Evolutionary conservation across 2,329 filamentous ascomycete species (phyloP).

Genomic region (Balansia obtecta): DNA sequence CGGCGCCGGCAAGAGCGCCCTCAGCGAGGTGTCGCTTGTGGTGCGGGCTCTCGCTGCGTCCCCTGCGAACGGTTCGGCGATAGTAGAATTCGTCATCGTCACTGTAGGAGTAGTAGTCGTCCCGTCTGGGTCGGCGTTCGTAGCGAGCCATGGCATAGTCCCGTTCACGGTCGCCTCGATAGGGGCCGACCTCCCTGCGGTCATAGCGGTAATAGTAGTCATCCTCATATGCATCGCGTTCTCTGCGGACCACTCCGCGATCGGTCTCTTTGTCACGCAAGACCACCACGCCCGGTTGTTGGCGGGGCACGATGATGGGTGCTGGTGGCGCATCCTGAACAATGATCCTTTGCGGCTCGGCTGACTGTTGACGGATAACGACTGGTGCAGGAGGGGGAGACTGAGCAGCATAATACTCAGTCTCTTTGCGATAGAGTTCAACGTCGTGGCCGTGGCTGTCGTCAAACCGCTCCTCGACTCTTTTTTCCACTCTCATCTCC

Average conservation of each 20-base stretch:
- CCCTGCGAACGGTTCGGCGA: slow-evolving; percentile 33
- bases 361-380: slow-evolving; percentile 42
- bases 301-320: slow-evolving; percentile 36
- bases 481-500: slow-evolving; percentile 43
- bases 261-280: slow-evolving; percentile 29
- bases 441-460: slow-evolving; percentile 35
- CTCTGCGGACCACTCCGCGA: slow-evolving; percentile 18
- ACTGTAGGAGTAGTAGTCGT: slow-evolving; percentile 30
- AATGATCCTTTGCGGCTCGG: slow-evolving; percentile 47
- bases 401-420: slow-evolving; percentile 46
- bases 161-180: slow-evolving; percentile 17
- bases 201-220: slow-evolving; percentile 41
- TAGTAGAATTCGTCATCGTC: slow-evolving; percentile 37
- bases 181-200: slow-evolving; percentile 28
- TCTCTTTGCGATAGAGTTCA: slow-evolving; percentile 49
- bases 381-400: slow-evolving; percentile 38
- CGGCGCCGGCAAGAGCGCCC: slow-evolving; percentile 52
- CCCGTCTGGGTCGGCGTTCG: slow-evolving; percentile 28
- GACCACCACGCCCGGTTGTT: slow-evolving; percentile 33
- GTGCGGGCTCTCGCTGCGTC: slow-evolving; percentile 38
- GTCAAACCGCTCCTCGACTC: slow-evolving; percentile 36
- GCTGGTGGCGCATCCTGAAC: slow-evolving; percentile 45
- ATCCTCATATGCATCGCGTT: slow-evolving; percentile 28
- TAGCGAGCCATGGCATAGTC: slow-evolving; percentile 23
- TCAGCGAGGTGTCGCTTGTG: slow-evolving; percentile 49